Percentiles rank a stretch among this genome's conserved stretches.
These are phyloP conservation scores for Cytospora leucostoma DNA, from an alignment of 2,329 filamentous ascomycete genomes.

Conservation along the genomic window DNA sequence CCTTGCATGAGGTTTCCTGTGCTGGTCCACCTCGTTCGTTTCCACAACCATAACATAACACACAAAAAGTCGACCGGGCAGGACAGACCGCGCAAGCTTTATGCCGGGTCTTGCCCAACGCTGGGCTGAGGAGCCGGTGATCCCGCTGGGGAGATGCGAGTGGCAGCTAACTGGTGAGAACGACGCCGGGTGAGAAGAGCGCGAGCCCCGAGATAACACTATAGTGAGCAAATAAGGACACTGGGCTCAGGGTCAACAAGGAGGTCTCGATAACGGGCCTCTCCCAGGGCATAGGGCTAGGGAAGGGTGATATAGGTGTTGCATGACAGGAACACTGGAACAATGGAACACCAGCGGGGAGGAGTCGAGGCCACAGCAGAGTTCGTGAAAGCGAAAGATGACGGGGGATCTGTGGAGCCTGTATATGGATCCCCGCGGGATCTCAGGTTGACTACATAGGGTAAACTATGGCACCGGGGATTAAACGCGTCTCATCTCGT, in stretches of 20 bases:
- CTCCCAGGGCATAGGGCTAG: neutral
- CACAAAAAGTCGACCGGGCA: neutral
- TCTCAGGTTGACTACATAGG: slow-evolving; percentile 15
- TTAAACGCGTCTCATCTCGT: slow-evolving; percentile 20
- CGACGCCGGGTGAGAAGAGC: neutral
- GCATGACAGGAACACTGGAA: slow-evolving; percentile 4
- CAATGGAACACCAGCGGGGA: neutral
- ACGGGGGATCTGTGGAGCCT: slow-evolving; percentile 15
- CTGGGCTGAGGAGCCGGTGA: neutral
- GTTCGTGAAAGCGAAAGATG: slow-evolving; percentile 16
- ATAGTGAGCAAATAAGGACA: slow-evolving; percentile 6
- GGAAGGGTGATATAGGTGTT: slow-evolving; percentile 2
- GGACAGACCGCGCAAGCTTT: neutral
- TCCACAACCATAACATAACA: too few species aligned
- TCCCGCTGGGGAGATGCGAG: neutral
- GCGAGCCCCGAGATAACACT: slow-evolving; percentile 4
- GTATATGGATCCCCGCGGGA: slow-evolving; percentile 16
- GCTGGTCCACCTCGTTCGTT: neutral
- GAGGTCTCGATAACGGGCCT: slow-evolving; percentile 8
- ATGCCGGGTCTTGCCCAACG: neutral
- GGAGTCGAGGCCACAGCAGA: slow-evolving; percentile 16
- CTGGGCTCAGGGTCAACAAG: slow-evolving; percentile 1
- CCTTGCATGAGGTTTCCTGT: neutral
- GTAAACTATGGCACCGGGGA: slow-evolving; percentile 9
- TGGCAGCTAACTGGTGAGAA: slow-evolving; percentile 2